Conservation (phyloP, 1,284 basidiomycete genomes). For the Ganoderma multipileum region DNA sequence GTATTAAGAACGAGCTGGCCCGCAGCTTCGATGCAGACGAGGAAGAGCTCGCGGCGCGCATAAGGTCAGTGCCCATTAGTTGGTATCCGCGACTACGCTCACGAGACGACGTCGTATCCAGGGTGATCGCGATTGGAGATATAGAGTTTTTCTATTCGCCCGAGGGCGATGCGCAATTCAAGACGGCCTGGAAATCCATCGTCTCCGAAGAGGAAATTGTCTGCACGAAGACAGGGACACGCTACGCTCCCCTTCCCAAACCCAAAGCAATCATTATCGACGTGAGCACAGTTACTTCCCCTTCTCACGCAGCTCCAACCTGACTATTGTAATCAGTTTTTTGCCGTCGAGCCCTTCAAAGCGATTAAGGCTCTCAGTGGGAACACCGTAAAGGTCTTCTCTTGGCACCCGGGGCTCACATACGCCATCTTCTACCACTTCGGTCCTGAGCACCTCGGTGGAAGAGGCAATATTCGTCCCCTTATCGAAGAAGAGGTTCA, state of each 20-base stretch:
- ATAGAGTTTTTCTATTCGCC: not conserved
- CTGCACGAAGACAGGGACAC: constrained; percentile 16
- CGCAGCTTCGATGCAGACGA: constrained; percentile 29
- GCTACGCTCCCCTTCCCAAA: not conserved
- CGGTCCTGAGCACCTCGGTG: constrained; percentile 28
- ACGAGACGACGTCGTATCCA: not conserved
- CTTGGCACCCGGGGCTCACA: constrained; percentile 27
- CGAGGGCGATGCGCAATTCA: not conserved
- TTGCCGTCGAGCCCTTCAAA: constrained; percentile 16
- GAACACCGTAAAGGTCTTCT: constrained; percentile 25
- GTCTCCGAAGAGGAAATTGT: constrained; percentile 5
- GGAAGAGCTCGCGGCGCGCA: constrained; percentile 10
- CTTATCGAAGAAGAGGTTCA: constrained; percentile 25
- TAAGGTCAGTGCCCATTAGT: constrained; percentile 15
- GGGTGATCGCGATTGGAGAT: constrained; percentile 20
- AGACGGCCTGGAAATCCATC: constrained; percentile 9
- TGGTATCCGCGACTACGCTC: no score
- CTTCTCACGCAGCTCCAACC: no score
- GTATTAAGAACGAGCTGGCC: constrained; percentile 29
- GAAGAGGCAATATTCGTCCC: constrained; percentile 21
- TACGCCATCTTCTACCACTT: constrained; percentile 22
- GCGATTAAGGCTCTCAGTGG: constrained; percentile 18
- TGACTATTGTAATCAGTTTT: constrained; percentile 18
- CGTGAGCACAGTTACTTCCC: not conserved
- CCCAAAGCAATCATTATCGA: constrained; percentile 11